A percentile compares a stretch with the other conserved stretches of the same genome.
Conservation (phyloP, 345 rosid species). For the Arabis alpina region DNA sequence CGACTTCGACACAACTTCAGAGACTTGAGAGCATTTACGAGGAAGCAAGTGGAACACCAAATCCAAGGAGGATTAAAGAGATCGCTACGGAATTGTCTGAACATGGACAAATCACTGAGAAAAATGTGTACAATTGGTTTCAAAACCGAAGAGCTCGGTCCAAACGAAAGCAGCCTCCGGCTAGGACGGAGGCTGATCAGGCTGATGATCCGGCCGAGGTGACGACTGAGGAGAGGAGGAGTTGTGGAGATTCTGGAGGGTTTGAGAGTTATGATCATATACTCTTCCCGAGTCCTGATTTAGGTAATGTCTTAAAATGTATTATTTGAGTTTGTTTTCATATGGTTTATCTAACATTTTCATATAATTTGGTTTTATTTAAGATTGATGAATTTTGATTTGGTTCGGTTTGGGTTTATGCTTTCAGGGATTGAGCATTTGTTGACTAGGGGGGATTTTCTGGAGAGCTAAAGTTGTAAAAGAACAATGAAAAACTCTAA, state of each 20-base stretch:
- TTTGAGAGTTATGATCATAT: constrained; percentile 42
- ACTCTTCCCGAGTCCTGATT: constrained; percentile 46
- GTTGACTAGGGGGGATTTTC: constrained; percentile 46
- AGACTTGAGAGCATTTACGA: constrained; percentile 62
- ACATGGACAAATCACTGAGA: constrained; percentile 71
- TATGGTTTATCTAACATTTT: not conserved
- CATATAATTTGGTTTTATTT: not conserved
- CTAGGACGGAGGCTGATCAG: constrained; percentile 18
- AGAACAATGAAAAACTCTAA: not conserved
- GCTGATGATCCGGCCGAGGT: constrained; percentile 41
- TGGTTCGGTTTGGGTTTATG: not conserved
- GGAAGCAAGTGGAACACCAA: constrained; percentile 60
- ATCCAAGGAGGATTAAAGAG: constrained; percentile 61
- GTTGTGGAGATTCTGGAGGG: constrained; percentile 41
- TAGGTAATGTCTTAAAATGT: constrained; percentile 34
- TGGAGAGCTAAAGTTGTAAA: constrained; percentile 33
- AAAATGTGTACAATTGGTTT: constrained; percentile 83
- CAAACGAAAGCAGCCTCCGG: constrained; percentile 54
- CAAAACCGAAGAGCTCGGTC: constrained; percentile 79
- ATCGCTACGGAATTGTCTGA: constrained; percentile 54
- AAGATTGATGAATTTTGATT: not conserved
- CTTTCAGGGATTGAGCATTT: constrained; percentile 56
- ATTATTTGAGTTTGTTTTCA: too few relatives aligned
- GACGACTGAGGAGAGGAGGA: constrained; percentile 46
- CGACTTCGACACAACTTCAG: constrained; percentile 61